Percentiles rank a stretch among this genome's conserved stretches.
Conservation (phyloP, 202 grass and related monocot genomes). For the Cymbopogon flexuosus region DNA sequence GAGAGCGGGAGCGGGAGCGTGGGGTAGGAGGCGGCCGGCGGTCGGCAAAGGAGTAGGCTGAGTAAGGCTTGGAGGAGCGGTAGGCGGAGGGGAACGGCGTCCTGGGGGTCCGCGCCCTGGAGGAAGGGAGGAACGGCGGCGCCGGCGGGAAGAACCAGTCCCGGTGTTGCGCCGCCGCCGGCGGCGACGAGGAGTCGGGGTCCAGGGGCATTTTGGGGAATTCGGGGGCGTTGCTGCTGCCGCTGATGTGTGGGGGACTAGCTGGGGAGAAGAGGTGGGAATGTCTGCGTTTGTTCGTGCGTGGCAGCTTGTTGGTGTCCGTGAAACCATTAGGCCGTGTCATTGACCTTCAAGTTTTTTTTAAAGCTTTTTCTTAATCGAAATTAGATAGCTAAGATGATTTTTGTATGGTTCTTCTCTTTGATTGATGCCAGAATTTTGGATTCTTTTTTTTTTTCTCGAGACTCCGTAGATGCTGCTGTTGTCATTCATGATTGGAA, state of each 20-base stretch:
- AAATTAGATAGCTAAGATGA: not conserved
- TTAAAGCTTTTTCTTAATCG: not conserved
- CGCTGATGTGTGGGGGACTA: not conserved
- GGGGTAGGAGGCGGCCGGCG: constrained; percentile 35
- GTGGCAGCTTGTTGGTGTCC: not conserved
- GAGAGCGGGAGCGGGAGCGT: constrained; percentile 48
- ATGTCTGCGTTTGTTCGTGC: constrained; percentile 6
- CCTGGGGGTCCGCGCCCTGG: constrained; percentile 29
- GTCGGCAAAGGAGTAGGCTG: constrained; percentile 38
- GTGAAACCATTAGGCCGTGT: not conserved
- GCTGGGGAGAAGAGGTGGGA: not conserved
- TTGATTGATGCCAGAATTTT: not conserved
- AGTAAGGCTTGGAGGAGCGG: constrained; percentile 46
- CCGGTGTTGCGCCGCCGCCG: constrained; percentile 35
- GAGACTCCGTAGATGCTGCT: not conserved
- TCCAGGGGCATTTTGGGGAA: constrained; percentile 59
- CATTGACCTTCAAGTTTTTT: not conserved
- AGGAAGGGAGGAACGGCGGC: constrained; percentile 42
- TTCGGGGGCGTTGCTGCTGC: not conserved
- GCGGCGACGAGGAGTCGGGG: constrained; percentile 38
- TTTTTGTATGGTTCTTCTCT: not conserved
- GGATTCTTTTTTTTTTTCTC: too few species aligned
- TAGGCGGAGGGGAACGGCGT: constrained; percentile 50
- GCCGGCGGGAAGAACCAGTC: constrained; percentile 82
- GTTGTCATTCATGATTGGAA: not conserved